Evolutionary conservation across 1,139 yeast species (phyloP).

Genomic region (Yamadazyma diospyri): DNA sequence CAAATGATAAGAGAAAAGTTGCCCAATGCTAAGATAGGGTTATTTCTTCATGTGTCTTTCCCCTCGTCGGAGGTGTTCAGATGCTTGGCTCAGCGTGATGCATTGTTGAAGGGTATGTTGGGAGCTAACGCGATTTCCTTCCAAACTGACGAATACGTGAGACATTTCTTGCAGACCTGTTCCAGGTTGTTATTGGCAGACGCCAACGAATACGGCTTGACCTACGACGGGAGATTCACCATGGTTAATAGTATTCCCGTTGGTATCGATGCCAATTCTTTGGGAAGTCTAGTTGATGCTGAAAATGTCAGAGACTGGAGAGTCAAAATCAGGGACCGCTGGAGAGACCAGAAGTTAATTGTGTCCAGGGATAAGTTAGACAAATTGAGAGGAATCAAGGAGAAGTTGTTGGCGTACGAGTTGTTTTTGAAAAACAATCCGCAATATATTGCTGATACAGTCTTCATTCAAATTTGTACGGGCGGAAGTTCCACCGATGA

Average conservation of each 20-base stretch:
- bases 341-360: conserved; percentile 68
- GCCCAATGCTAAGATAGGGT: conserved; percentile 86
- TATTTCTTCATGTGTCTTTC: conserved; percentile 89
- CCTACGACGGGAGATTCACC: conserved; percentile 63
- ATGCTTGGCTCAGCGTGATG: conserved; percentile 84
- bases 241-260: conserved; percentile 72
- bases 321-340: conserved; percentile 66
- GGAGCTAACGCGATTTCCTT: conserved; percentile 88
- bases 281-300: conserved; percentile 44
- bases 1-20: conserved; percentile 71
- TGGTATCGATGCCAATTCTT: conserved; percentile 75
- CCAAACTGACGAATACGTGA: conserved; percentile 89
- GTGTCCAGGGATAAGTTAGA: conserved; percentile 90
- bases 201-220: conserved; percentile 69
- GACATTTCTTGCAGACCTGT: conserved; percentile 91
- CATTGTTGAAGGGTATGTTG: conserved; percentile 74
- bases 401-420: conserved; percentile 85
- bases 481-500: conserved; percentile 43
- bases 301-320: conserved; percentile 70
- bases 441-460: conserved; percentile 62
- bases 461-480: conserved; percentile 74
- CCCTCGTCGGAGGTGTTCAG: conserved; percentile 96
- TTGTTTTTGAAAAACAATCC: conserved; percentile 70
- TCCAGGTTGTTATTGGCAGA: conserved; percentile 82
- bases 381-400: conserved; percentile 81